A percentile compares a stretch with the other conserved stretches of the same genome.
phyloP scores from a whole-genome alignment of 768 basidiomycete species.

The Suillus bovinus region DNA sequence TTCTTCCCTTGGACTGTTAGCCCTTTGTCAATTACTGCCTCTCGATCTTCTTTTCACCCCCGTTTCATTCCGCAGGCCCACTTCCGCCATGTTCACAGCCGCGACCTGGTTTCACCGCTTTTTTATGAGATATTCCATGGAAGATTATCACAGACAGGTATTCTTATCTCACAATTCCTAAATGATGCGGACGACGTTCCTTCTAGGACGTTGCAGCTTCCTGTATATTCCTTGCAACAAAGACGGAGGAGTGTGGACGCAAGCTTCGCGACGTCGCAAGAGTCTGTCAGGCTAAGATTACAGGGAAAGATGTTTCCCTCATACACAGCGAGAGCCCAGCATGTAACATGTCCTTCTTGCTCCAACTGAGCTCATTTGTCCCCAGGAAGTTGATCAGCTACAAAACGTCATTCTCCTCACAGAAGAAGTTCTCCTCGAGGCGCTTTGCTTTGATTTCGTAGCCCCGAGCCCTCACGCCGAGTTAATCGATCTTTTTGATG shows the following conservation, averaged over 20 bases:
- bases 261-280: constrained; percentile 85
- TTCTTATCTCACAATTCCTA: constrained; percentile 11
- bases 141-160: constrained; percentile 78
- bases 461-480: constrained; percentile 76
- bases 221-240: constrained; percentile 88
- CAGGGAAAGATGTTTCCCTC: constrained; percentile 51
- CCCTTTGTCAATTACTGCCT: constrained; percentile 20
- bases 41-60: constrained; percentile 15
- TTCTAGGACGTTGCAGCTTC: constrained; percentile 79
- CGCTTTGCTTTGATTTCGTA: constrained; percentile 83
- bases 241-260: constrained; percentile 86
- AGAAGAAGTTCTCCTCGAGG: constrained; percentile 79
- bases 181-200: constrained; percentile 7
- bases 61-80: constrained; percentile 50
- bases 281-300: constrained; percentile 70
- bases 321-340: constrained; percentile 70
- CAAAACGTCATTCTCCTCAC: constrained; percentile 68
- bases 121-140: constrained; percentile 85
- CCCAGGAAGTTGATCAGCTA: constrained; percentile 74
- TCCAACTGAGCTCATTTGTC: constrained; percentile 8
- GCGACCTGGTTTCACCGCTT: constrained; percentile 92
- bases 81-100: constrained; percentile 82
- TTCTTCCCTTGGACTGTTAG: constrained; percentile 74
- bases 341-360: constrained; percentile 21
- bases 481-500: constrained; percentile 71